These are phyloP conservation scores for Tolypocladium ovalisporum DNA, from an alignment of 2,329 filamentous ascomycete genomes.

Conservation along the genomic window DNA sequence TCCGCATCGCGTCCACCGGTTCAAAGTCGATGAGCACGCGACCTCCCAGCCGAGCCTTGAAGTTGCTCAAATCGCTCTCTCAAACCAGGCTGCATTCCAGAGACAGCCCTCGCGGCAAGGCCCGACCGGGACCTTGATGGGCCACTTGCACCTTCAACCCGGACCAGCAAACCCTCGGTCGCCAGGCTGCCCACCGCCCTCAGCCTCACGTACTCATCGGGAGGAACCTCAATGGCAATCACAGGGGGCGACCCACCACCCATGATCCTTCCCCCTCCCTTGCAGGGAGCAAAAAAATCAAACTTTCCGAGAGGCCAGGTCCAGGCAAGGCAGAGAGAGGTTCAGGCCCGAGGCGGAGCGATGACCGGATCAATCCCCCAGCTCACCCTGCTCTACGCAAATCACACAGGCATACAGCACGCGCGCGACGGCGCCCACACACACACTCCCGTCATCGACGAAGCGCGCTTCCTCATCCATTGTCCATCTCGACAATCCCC, in stretches of 20 bases:
- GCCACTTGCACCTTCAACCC: too few species aligned
- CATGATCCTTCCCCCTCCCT: neutral
- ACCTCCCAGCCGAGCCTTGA: neutral
- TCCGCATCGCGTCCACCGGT: neutral
- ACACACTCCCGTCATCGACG: neutral
- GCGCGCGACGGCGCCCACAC: neutral
- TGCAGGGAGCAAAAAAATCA: neutral
- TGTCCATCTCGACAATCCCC: neutral
- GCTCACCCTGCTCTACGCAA: neutral
- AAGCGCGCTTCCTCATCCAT: neutral
- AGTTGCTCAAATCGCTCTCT: neutral
- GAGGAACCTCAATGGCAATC: neutral
- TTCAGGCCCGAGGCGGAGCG: neutral
- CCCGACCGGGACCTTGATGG: too few species aligned
- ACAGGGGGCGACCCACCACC: neutral
- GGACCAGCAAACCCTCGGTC: neutral
- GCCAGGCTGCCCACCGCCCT: neutral
- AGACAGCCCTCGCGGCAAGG: neutral
- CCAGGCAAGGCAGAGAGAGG: neutral
- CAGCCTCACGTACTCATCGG: neutral
- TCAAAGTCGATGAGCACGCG: neutral
- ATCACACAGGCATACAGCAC: neutral
- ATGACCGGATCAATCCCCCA: neutral
- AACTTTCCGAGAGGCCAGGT: neutral
- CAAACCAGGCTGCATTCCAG: neutral